Evolutionary conservation across 306 rosid genomes (phyloP), one percentile per base, ranked within the genome.

Genomic region (Delonix regia): DNA sequence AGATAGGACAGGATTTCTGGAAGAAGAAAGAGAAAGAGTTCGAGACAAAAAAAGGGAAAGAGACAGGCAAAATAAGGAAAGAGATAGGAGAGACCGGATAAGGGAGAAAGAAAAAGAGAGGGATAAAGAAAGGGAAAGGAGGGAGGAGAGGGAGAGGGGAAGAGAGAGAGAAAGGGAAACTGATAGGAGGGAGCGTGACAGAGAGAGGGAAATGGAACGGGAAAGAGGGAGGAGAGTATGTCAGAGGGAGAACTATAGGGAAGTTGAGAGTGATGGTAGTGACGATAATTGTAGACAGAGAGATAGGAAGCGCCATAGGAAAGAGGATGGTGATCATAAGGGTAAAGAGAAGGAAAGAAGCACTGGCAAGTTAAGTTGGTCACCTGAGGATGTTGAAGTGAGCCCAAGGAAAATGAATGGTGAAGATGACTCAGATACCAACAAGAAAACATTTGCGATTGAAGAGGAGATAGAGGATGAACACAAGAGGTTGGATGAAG

Each of bases 381-480:
- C 81, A 57, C 76, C 65, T 62, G 96, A 85, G 79, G 89, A 86
- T 22, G 51, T 52, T 51, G 90, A 87, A 47, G 89, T 42, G 41
- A 87, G 89, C 80, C 94, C 94, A 2, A 87, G 83, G 71, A 86
- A 76, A 74, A 90, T 73, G 87, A 84, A 69, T 66, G 85, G 60
- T 11, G 87, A 76, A 27, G 91, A 88, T 85, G 89, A 86, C 19
- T 84, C 72, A 0, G 89, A 85, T 83, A 76, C 80, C 57, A 80
- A 75, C 39, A 72, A 85, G 51, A 19, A 82, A 85, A 74, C 85
- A 77, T 21, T 80, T 90, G 14, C 87, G 84, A 89, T 63, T 38
- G 98, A 90, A 70, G 96, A 86, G 90, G 96, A 90, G 85, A 74
- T 94, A 44, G 97, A 94, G 84, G 89, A 87, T 49, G 98, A 94